phyloP scores from a whole-genome alignment of 2,329 filamentous ascomycete species.

The Fusarium hostae region DNA sequence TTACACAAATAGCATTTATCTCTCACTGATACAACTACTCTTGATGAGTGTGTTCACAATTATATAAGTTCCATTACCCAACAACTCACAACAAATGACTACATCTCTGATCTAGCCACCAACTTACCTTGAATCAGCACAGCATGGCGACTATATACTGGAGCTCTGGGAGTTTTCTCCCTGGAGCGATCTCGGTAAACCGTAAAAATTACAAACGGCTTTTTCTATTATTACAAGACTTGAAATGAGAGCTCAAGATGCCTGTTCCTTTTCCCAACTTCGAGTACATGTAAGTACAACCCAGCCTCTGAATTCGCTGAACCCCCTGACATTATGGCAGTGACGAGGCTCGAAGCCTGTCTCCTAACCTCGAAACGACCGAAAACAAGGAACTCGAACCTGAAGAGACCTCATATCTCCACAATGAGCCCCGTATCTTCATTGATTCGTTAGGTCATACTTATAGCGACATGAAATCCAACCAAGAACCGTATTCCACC shows the following conservation, averaged over 20 bases:
- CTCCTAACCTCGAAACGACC: no score
- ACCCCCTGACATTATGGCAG: neutral
- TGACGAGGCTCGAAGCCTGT: neutral
- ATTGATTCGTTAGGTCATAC: neutral
- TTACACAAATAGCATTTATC: neutral
- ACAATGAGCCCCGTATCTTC: neutral
- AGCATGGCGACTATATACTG: neutral
- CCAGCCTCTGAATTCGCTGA: no score
- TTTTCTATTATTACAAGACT: neutral
- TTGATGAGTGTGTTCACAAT: neutral
- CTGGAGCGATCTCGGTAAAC: no score
- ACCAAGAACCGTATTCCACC: neutral
- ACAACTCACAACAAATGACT: neutral
- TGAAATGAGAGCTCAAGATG: neutral
- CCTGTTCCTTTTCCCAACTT: neutral
- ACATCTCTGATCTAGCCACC: neutral
- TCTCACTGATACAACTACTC: neutral
- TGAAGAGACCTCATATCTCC: neutral
- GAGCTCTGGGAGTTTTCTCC: no score
- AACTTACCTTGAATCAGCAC: slow-evolving; percentile 26
- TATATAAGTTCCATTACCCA: neutral
- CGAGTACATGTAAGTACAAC: neutral
- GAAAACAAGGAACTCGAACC: neutral
- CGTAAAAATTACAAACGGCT: no score
- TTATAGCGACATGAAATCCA: neutral